Evolutionary conservation across 495 filamentous ascomycete species (phyloP), one percentile per base, ranked within the genome.

Genomic region (Sporormia fimetaria): DNA sequence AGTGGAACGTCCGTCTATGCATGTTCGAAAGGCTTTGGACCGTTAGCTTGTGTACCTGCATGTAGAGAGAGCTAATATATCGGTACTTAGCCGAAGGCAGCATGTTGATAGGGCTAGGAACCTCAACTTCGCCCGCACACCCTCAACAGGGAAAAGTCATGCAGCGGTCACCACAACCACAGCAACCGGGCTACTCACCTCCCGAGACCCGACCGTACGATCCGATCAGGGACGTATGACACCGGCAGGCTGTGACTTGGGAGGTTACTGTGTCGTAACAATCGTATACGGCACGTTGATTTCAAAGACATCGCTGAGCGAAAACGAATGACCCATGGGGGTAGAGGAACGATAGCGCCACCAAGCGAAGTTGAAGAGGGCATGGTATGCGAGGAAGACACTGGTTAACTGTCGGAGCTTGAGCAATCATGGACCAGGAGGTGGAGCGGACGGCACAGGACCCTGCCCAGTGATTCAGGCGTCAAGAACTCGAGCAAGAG

Each of bases 11-110:
- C 28, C 41, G 16, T 40, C 31, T 35, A 24, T 39, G 45, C 34
- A 51, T 36, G 35, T 23, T 12, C 25, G 7, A 12, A 12, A 27
- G 14, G 26, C 36, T 36, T 41, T 29, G 26, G 26, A 14, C 15
- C 14, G 11, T 27, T 38, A 33, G 34, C 21, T 17, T 25, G 33
- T 37, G 18, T 9, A 18, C 21, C 32, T 51, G 41, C 30, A 51
- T 40, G 41, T 40, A 35, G 20, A 40, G 16, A 24, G 18, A 29
- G 41, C 47, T 51, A 41, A 51, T 28, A 36, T 44, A 40, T 31
- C 33, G 39, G 25, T 40, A 28, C 27, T 43, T 49, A 51, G 47
- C 47, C 40, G 40, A 44, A 51, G 47, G 47, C 26, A 40, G 29
- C 12, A 51, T 51, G 47, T 31, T 51, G 32, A 4, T 17, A 25